Conservation (phyloP, 2,329 filamentous ascomycete genomes). For the Aspergillus costaricaensis region DNA sequence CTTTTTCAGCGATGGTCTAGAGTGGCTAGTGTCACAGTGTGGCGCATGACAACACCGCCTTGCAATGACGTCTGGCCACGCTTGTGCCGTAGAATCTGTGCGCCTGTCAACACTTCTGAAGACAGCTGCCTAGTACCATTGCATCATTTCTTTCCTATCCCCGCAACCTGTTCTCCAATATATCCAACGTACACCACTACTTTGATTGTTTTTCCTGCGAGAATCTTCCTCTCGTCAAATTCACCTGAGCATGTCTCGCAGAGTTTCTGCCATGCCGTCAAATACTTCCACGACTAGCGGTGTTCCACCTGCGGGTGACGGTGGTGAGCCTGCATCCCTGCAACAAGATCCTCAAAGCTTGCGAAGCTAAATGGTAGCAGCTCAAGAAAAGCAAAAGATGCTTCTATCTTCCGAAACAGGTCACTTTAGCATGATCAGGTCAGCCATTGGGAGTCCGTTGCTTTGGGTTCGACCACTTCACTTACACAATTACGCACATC, state of each 20-base stretch:
- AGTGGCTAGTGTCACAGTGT: constrained; percentile 29
- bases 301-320: constrained; percentile 33
- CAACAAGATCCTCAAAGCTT: constrained; percentile 8
- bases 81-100: constrained; percentile 30
- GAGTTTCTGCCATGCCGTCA: constrained; percentile 39
- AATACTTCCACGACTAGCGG: constrained; percentile 32
- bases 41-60: constrained; percentile 32
- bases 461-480: background rate
- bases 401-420: constrained; percentile 50
- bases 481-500: constrained; percentile 19
- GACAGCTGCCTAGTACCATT: constrained; percentile 21
- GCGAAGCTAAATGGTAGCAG: constrained; percentile 29
- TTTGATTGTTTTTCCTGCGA: background rate
- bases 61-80: constrained; percentile 39
- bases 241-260: constrained; percentile 41
- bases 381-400: constrained; percentile 53
- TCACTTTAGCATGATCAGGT: constrained; percentile 55
- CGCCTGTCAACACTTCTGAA: constrained; percentile 37
- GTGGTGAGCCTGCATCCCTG: constrained; percentile 32
- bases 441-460: constrained; percentile 19
- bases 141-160: constrained; percentile 16
- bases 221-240: constrained; percentile 7
- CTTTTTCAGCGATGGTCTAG: background rate
- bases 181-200: background rate
- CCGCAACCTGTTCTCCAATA: constrained; percentile 5